Percentiles rank a stretch among this genome's conserved stretches.
phyloP scores from a whole-genome alignment of 2,329 filamentous ascomycete genomes.

The Pyricularia sp. region DNA sequence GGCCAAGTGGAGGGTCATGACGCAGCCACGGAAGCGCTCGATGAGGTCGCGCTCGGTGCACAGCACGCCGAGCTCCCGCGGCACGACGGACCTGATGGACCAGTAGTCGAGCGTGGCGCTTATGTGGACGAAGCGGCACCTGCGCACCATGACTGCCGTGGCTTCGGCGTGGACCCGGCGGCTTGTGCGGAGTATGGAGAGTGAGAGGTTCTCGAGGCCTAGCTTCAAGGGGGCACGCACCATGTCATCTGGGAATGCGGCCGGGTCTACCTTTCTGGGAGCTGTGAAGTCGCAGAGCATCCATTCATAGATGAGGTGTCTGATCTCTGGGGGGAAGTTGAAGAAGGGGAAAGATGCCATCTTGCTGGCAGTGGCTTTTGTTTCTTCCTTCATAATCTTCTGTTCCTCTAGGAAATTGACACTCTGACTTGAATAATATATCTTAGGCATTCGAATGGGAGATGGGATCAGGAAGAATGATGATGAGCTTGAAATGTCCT shows the following conservation, averaged over 20 bases:
- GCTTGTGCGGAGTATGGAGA: background rate
- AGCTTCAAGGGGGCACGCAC: background rate
- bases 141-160: background rate
- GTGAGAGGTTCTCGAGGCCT: background rate
- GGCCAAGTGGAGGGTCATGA: background rate
- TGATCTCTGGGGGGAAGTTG: background rate
- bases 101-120: background rate
- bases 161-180: background rate
- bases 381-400: background rate
- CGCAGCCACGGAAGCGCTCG: background rate
- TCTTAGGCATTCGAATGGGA: background rate
- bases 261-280: background rate
- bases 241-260: background rate
- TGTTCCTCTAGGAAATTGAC: background rate
- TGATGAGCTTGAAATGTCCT: background rate
- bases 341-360: background rate
- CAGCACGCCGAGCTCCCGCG: background rate
- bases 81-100: background rate
- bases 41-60: background rate
- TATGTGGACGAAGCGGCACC: background rate
- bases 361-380: background rate
- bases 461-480: background rate
- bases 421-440: background rate
- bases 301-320: background rate
- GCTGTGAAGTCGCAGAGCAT: background rate